Conservation (phyloP, 352 stramenopile species). For the Phytophthora brassicae region DNA sequence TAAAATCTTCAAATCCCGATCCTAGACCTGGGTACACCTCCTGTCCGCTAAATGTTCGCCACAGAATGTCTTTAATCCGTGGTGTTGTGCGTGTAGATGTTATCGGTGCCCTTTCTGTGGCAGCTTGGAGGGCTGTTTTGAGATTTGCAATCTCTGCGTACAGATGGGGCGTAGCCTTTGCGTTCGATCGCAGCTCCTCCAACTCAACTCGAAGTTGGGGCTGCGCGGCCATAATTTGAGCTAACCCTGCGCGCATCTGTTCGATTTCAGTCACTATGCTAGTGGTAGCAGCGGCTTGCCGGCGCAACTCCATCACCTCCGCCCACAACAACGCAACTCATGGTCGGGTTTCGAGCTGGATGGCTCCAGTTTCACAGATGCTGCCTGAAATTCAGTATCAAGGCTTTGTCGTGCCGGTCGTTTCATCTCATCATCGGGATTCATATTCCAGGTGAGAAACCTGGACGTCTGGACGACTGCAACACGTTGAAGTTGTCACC, state of each 20-base stretch:
- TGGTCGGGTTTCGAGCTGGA: neutral
- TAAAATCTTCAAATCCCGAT: slow-evolving; percentile 15
- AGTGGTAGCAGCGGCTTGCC: neutral
- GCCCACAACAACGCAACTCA: neutral
- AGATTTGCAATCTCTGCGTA: neutral
- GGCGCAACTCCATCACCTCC: neutral
- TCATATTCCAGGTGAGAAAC: neutral
- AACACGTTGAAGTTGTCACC: neutral
- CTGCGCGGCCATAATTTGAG: neutral
- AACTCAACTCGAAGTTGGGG: neutral
- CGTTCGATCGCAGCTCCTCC: neutral
- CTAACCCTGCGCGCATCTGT: neutral
- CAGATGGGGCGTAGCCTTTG: neutral
- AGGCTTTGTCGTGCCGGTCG: neutral
- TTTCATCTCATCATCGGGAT: neutral
- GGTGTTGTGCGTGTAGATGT: neutral
- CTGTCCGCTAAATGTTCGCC: slow-evolving; percentile 10
- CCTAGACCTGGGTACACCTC: slow-evolving; percentile 11
- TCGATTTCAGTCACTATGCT: neutral
- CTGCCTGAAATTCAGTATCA: neutral
- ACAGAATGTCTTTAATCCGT: slow-evolving; percentile 7
- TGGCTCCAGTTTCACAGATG: neutral
- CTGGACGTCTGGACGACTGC: neutral
- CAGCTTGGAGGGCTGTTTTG: neutral
- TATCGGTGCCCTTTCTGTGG: neutral